Base-by-base conservation (phyloP, 1,284 basidiomycete genomes). In the Apiotrichum montevideense region DNA sequence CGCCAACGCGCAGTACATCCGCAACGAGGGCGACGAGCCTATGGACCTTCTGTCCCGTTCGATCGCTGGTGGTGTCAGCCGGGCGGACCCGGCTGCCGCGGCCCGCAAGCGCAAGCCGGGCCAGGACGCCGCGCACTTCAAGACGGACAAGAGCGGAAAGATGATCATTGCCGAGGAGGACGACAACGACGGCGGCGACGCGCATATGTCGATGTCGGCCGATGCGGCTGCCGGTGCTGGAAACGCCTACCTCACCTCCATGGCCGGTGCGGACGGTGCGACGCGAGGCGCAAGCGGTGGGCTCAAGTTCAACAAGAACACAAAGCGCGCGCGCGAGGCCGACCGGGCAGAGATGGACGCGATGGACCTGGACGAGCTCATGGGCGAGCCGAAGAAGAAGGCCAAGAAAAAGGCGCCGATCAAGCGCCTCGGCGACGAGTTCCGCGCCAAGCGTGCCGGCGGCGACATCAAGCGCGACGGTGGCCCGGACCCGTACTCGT, bases 241-340 rank as follows among this genome's bases (percentile, higher is more conserved):
- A n/a, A 81, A 79, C 10, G 93, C 92, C 1, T 98, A 95, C 76
- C 83, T 84, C 55, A 89, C 95, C 72, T 84, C 82, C 54, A 86
- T 86, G 9, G 88, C 88, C 5, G 62, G 66, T 39, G 84, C 85
- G 34, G 95, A 98, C 70, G 96, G 95, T 6, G 90, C 92, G 76
- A 86, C 84, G 1, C 84, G 91, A 35, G 89, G 89, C 39, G 80
- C 85, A 1, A 85, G 85, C 59, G 96, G 96, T 15, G 85, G 84
- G 40, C 79, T 98, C 71, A 95, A 92, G 77, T 96, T 98, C 79
- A 91, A 97, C 80, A 98, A 98, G 78, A 90, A 97, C 70, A 95
- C 90, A 33, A 95, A 94, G 78, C 89, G 92, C 69, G 83, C 88
- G 56, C 78, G 92, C 59, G 81, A 86, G 53, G 82, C 83, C 41